Evolutionary conservation across 192 early-diverging fungal species (phyloP).

Genomic region (Geranomyces michiganensis): DNA sequence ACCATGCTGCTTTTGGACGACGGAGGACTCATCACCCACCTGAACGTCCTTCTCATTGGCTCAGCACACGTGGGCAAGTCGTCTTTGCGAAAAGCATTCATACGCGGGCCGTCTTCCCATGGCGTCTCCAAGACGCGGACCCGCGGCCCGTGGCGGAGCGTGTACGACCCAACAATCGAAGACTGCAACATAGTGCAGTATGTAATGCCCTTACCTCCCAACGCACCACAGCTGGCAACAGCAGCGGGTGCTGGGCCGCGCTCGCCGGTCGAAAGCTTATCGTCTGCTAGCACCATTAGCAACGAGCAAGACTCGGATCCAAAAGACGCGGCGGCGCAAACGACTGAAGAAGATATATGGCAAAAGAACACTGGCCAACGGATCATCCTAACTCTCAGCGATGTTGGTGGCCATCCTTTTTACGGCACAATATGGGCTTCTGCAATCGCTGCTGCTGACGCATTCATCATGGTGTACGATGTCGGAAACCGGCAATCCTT

Average conservation of each 20-base stretch:
- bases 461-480: constrained; percentile 48
- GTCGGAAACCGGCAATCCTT: constrained; percentile 38
- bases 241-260: background rate
- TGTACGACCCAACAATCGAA: constrained; percentile 44
- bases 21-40: constrained; percentile 39
- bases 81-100: constrained; percentile 22
- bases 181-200: constrained; percentile 33
- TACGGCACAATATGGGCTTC: constrained; percentile 34
- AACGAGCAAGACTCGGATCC: background rate
- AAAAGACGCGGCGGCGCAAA: background rate
- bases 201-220: constrained; percentile 11
- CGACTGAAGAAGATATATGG: constrained; percentile 30
- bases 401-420: constrained; percentile 41
- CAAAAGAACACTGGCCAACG: constrained; percentile 28
- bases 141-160: constrained; percentile 13
- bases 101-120: background rate
- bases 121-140: constrained; percentile 1
- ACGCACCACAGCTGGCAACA: background rate
- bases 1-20: constrained; percentile 44
- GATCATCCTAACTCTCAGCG: constrained; percentile 38
- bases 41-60: constrained; percentile 40
- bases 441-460: constrained; percentile 41
- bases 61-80: constrained; percentile 39
- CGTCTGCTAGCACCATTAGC: constrained; percentile 17
- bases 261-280: constrained; percentile 16